Percentiles rank a stretch among this genome's conserved stretches.
Evolutionary conservation across 2,329 filamentous ascomycete genomes (phyloP).

Genomic region (Leptosphaerulina australis): DNA sequence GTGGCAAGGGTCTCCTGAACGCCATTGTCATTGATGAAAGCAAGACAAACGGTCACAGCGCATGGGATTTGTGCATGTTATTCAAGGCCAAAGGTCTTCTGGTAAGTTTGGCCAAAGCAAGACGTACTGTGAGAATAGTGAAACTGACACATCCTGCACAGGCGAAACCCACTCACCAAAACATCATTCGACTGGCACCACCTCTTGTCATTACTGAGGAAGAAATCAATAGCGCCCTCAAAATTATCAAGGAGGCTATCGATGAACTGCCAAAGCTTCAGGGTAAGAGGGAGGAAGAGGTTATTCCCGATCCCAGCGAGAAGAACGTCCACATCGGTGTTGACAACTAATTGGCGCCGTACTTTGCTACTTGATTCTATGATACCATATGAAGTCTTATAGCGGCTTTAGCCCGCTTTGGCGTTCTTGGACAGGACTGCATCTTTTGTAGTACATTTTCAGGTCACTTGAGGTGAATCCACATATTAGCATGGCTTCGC

Average conservation of each 20-base stretch:
- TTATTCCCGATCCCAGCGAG: slow-evolving; percentile 62
- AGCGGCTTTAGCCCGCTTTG: slow-evolving; percentile 13
- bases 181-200: slow-evolving; percentile 97
- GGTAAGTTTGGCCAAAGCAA: slow-evolving; percentile 62
- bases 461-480: slow-evolving; percentile 1
- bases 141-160: slow-evolving; percentile 52
- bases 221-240: slow-evolving; percentile 77
- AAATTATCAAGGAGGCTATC: slow-evolving; percentile 81
- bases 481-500: slow-evolving; percentile 1
- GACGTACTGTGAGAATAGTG: slow-evolving; percentile 47
- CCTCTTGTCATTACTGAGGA: slow-evolving; percentile 92
- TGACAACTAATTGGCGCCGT: slow-evolving; percentile 56
- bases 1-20: slow-evolving; percentile 93
- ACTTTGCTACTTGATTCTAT: slow-evolving; percentile 5
- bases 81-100: slow-evolving; percentile 94
- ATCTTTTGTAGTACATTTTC: not conserved
- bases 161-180: slow-evolving; percentile 98
- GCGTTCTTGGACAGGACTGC: slow-evolving; percentile 12
- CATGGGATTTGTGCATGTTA: slow-evolving; percentile 95
- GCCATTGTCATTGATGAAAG: slow-evolving; percentile 94
- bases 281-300: slow-evolving; percentile 57
- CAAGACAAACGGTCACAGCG: slow-evolving; percentile 81
- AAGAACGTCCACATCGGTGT: slow-evolving; percentile 66
- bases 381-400: slow-evolving; percentile 23
- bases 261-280: slow-evolving; percentile 76